Evolutionary conservation across 2,329 filamentous ascomycete genomes (phyloP).

Genomic region (Fusarium sterilihyphosum): DNA sequence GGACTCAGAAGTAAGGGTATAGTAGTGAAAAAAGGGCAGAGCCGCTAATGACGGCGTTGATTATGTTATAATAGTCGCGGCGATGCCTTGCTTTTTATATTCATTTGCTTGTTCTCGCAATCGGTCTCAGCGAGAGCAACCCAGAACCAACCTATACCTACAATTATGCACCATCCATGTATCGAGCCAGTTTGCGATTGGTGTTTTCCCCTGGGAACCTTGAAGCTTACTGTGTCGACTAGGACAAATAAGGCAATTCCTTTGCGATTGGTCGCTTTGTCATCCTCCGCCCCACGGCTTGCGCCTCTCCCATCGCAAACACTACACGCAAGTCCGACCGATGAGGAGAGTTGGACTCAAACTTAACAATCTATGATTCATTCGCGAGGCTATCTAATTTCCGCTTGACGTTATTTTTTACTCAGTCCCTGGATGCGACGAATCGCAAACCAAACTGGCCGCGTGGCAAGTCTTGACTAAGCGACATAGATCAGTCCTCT

Average conservation of each 20-base stretch:
- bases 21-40: neutral
- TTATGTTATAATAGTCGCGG: neutral
- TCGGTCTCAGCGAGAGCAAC: neutral
- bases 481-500: neutral
- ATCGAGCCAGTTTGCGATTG: neutral
- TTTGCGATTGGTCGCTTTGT: neutral
- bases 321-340: neutral
- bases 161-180: neutral
- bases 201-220: neutral
- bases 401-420: fast-evolving
- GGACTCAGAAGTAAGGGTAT: neutral
- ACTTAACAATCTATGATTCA: neutral
- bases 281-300: neutral
- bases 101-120: neutral
- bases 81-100: neutral
- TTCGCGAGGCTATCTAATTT: neutral
- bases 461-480: neutral
- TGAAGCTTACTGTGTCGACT: neutral
- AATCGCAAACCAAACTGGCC: neutral
- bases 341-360: neutral
- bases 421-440: neutral
- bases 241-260: neutral
- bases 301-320: neutral
- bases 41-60: fast-evolving
- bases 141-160: neutral